Evolutionary conservation across 2,329 filamentous ascomycete species (phyloP), one percentile per base, ranked within the genome.

Genomic region (Helotiales sp.): DNA sequence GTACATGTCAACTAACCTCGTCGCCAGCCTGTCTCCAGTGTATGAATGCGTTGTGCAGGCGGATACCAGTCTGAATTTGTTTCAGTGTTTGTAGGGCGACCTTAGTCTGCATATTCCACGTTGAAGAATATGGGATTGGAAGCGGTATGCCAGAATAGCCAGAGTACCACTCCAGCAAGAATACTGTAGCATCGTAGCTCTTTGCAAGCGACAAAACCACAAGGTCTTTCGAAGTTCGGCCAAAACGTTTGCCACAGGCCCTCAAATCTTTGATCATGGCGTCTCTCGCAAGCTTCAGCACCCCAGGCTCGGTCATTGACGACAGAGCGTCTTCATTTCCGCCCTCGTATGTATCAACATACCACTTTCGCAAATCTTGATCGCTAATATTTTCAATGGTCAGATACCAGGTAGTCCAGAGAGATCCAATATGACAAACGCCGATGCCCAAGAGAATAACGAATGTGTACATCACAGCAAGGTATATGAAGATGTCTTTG

Each of bases 101-200:
- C 58, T 68, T 70, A 3, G 63, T 66, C 17, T 70, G 69, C 28
- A 70, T 64, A 49, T 70, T 70, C 84, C 84, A 86, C 0, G 82
- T 83, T 3, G 84, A 84, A 64, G 82, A 86, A 71, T 82, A 86
- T 0, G 83, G 83, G 64, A 85, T 83, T 0, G 85, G 84, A 49
- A 80, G 77, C 45, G 81, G 81, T 0, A 82, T 80, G 67, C 85
- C 80, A 11, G 82, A 79, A 71, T 84, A 79, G 55, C 82, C 78
- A 73, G 83, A 83, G 67, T 87, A 86, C 84, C 84, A 85, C 28
- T 73, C 68, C 6, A 73, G 30, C 28, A 73, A 40, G 40, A 73
- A 73, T 1, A 61, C 22, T 13, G 74, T 77, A 2, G 75, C 68
- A 45, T 72, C 67, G 59, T 75, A 86, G 60, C 85, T 84, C 5